Conservation (phyloP, 2,329 filamentous ascomycete species). For the Fusarium armeniacum region DNA sequence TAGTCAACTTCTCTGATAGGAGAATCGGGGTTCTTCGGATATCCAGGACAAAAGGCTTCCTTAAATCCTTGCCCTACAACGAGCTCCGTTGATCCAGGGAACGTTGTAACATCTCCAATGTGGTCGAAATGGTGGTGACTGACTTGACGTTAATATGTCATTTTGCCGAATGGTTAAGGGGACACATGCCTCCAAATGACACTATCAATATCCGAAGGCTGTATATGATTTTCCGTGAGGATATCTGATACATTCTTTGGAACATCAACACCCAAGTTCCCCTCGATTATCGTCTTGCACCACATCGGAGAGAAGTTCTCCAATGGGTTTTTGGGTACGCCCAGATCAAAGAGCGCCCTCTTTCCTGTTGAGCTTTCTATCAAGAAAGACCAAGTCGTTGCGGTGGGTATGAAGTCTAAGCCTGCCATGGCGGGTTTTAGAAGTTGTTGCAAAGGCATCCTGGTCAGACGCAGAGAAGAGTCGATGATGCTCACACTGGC, state of each 20-base stretch:
- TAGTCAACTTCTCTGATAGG: constrained; percentile 25
- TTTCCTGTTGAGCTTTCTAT: constrained; percentile 17
- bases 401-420: background rate
- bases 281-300: constrained; percentile 1
- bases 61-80: constrained; percentile 36
- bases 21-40: constrained; percentile 14
- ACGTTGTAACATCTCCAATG: constrained; percentile 30
- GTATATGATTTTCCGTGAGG: background rate
- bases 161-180: rapidly evolving
- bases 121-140: constrained; percentile 41
- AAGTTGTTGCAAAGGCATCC: constrained; percentile 1
- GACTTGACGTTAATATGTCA: background rate
- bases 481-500: constrained; percentile 33
- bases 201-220: constrained; percentile 9
- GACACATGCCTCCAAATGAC: constrained; percentile 36
- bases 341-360: constrained; percentile 32
- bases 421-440: constrained; percentile 18
- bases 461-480: constrained; percentile 11
- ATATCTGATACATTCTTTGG: constrained; percentile 29
- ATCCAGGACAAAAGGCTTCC: constrained; percentile 32
- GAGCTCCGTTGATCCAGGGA: constrained; percentile 27
- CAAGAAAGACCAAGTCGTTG: constrained; percentile 29
- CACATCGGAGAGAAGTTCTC: constrained; percentile 11
- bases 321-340: constrained; percentile 20
- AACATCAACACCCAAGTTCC: constrained; percentile 2